A percentile compares a stretch with the other conserved stretches of the same genome.
Evolutionary conservation across 305 asterid species (phyloP).

Genomic region (Nicotiana rustica): DNA sequence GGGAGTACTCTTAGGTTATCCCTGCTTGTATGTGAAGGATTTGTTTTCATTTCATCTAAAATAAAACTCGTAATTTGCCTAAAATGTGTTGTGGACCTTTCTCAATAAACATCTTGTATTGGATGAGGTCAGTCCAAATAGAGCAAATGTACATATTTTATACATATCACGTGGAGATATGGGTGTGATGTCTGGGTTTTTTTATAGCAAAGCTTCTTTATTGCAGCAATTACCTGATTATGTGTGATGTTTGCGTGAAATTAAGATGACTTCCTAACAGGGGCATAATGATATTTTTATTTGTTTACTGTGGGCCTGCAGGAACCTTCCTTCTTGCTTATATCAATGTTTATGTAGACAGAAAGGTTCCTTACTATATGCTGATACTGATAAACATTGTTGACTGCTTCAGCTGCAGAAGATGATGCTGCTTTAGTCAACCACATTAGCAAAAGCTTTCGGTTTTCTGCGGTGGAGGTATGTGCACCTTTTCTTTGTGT

Average conservation of each 20-base stretch:
- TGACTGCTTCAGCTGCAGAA: slow-evolving; percentile 69
- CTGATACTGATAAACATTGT: slow-evolving; percentile 26
- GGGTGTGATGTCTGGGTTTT: slow-evolving; percentile 4
- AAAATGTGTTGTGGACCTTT: not conserved
- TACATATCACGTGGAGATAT: not conserved
- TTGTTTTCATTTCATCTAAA: not conserved
- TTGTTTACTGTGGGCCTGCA: not conserved
- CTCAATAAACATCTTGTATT: not conserved
- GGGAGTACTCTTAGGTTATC: not conserved
- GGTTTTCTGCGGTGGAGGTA: slow-evolving; percentile 82
- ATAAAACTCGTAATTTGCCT: not conserved
- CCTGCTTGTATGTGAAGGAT: not conserved
- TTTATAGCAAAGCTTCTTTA: not conserved
- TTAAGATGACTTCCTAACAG: not conserved
- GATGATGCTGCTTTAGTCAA: slow-evolving; percentile 81
- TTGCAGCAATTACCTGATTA: not conserved
- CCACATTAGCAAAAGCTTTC: slow-evolving; percentile 85
- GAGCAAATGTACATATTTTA: slow-evolving; percentile 19
- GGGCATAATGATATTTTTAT: not conserved
- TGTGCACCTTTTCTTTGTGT: not conserved
- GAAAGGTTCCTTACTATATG: not conserved
- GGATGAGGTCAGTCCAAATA: not conserved
- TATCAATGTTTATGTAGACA: slow-evolving; percentile 20
- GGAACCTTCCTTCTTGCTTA: not conserved
- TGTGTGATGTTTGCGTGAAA: slow-evolving; percentile 12